Conservation (phyloP, 176 grass and related monocot genomes). For the Ensete glaucum region DNA sequence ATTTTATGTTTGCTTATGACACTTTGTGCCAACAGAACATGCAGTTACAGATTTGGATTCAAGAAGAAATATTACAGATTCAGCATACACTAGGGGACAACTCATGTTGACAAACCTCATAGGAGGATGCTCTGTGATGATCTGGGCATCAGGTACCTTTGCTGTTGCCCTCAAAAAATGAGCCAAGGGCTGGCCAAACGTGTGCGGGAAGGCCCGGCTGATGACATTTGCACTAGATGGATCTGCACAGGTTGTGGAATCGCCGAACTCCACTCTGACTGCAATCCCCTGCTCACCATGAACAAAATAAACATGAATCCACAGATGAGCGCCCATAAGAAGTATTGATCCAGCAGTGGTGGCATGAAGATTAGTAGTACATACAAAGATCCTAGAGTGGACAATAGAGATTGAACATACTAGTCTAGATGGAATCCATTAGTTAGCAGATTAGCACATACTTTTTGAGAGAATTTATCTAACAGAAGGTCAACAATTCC, state of each 20-base stretch:
- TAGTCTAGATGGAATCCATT: neutral
- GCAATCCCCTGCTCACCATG: slow-evolving; percentile 34
- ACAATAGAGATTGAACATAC: neutral
- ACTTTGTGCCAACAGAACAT: no score
- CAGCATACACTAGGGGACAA: neutral
- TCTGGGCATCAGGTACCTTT: slow-evolving; percentile 18
- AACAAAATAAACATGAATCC: neutral
- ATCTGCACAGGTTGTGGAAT: slow-evolving; percentile 41
- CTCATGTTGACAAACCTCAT: slow-evolving; percentile 28
- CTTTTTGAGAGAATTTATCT: no score
- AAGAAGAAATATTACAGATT: neutral
- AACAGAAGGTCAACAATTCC: neutral
- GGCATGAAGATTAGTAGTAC: neutral
- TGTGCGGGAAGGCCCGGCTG: slow-evolving; percentile 37
- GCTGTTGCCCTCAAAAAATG: slow-evolving; percentile 40
- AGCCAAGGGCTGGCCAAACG: slow-evolving; percentile 48
- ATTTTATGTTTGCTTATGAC: no score
- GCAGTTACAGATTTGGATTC: no score
- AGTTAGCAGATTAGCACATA: neutral
- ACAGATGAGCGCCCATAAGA: neutral
- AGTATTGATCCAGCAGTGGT: neutral
- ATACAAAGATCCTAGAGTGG: no score
- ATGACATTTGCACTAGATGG: slow-evolving; percentile 30
- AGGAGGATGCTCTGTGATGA: slow-evolving; percentile 23
- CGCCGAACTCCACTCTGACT: slow-evolving; percentile 45